Evolutionary conservation across 2,329 filamentous ascomycete genomes (phyloP), one percentile per base, ranked within the genome.

Genomic region (Sporothrix curviconia): DNA sequence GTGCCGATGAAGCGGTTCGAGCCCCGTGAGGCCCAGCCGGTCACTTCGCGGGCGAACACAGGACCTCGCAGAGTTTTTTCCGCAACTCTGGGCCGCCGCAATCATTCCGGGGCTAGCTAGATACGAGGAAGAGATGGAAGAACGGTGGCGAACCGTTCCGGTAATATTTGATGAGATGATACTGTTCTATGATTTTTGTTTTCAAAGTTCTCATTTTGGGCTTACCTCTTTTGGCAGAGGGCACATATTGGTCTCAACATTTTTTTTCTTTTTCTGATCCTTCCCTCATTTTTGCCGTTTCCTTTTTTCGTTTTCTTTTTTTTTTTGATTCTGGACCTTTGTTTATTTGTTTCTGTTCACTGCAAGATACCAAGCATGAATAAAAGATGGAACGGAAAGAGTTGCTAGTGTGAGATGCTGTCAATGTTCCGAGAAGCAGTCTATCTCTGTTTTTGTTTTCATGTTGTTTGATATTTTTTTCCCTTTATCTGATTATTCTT

Each of bases 11-110:
- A 80, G 71, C 79, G 71, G 64, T 85, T 79, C 64, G 79, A 83
- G 66, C 77, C 81, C 3, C 76, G 80, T 46, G 81, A 83, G 4
- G 71, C 80, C 3, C 70, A 73, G 36, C 67, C 69, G n/a, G 62
- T 64, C 7, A 63, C 69, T 3, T 69, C 68, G 7, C 71, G 70
- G n/a, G 70, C 73, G 46, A n/a, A 90, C 86, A 2, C 79, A 80
- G 17, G 87, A 90, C 52, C 71, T 92, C 44, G 87, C 89, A 0
- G 82, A 84, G 53, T 92, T 92, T n/a, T 68, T 72, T 94, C 32
- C 81, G 79, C 55, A 83, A 83, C 64, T 87, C 86, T 14, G 84
- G 78, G 34, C 87, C 87, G 3, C 84, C 85, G 1, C 75, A 60
- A 46, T 43, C 58, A 14, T 52, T 50, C 7, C 54, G 61, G 15